Base-by-base conservation (phyloP, 768 basidiomycete genomes). In the Termitomyces sp. region DNA sequence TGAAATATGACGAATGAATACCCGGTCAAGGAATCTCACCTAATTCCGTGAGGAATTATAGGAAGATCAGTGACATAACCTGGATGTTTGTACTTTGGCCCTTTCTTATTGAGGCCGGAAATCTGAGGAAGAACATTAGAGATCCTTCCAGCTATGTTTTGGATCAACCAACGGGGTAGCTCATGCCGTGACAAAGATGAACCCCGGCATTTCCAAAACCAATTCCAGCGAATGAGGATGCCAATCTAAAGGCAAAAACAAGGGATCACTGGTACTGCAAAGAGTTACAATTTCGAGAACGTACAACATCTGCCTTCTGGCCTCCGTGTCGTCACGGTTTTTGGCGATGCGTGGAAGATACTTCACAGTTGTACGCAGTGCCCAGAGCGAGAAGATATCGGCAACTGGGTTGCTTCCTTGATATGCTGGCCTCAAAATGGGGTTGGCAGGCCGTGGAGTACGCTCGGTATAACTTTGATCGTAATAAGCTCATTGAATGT, bases 341-440 rank as follows among this genome's bases (percentile, higher is more conserved):
- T 85, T 89, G 1, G 91, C 87, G 42, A 98, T 83, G 23, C 89
- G 82, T 14, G 95, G 96, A 19, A 98, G 81, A 65, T 92, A 86
- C 68, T 91, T 84, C 43, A 98, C 88, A 0, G 94, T 91, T 14
- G 92, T 89, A 64, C 84, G 81, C 56, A 98, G 75, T 2, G 96
- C 95, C 95, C 96, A 98, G 54, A 88, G 75, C 17, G 92, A 92
- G 74, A 98, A 98, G 46, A 98, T 91, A 66, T 98, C 96, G 2
- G 94, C 93, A 47, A 98, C 89, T 5, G 91, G 91, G 66, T 96
- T 96, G 67, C 89, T 88, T 57, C 93, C 94, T 70, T 96, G 94
- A 66, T 96, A 97, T 4, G 93, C 89, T 27, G 96, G 96, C 42
- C 96, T 81, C 42, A 91, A 72, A 41, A 94, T 88, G 3, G 96